Evolutionary conservation across 257 asterid species (phyloP).

Genomic region (Asclepias syriaca): DNA sequence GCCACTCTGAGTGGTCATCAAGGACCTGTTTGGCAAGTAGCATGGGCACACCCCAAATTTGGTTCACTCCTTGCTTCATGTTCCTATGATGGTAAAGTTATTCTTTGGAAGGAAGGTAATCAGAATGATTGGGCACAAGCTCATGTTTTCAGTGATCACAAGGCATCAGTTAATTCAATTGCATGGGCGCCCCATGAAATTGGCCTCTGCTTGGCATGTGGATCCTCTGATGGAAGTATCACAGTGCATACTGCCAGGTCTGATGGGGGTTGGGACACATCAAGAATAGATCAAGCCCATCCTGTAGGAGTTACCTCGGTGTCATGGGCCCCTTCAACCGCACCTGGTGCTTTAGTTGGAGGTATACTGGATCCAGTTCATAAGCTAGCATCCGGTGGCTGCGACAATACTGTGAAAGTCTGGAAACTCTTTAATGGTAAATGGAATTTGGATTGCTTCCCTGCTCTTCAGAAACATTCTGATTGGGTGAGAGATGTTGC

Average conservation of each 20-base stretch:
- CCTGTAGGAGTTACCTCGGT: constrained; percentile 96
- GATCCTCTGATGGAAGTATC: constrained; percentile 85
- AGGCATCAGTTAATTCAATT: constrained; percentile 78
- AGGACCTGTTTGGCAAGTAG: constrained; percentile 94
- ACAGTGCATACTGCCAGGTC: constrained; percentile 61
- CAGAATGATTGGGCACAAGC: constrained; percentile 74
- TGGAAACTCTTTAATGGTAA: constrained; percentile 69
- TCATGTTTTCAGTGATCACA: constrained; percentile 71
- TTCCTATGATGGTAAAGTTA: constrained; percentile 81
- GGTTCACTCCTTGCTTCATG: constrained; percentile 85
- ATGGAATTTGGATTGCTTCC: constrained; percentile 96
- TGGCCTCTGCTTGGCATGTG: constrained; percentile 88
- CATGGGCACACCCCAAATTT: constrained; percentile 95
- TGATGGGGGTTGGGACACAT: constrained; percentile 80
- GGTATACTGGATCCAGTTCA: constrained; percentile 60
- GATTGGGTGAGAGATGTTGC: constrained; percentile 98
- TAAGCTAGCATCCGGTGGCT: constrained; percentile 92
- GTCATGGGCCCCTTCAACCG: constrained; percentile 89
- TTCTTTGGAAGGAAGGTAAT: constrained; percentile 87
- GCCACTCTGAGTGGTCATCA: constrained; percentile 80
- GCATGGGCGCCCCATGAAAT: constrained; percentile 94
- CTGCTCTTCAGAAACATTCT: constrained; percentile 72
- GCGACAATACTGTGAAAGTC: constrained; percentile 85
- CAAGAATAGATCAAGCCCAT: constrained; percentile 88
- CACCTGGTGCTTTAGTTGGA: constrained; percentile 79